These are phyloP conservation scores for Amphichorda felina DNA, from an alignment of 2,329 filamentous ascomycete genomes.

Conservation along the genomic window DNA sequence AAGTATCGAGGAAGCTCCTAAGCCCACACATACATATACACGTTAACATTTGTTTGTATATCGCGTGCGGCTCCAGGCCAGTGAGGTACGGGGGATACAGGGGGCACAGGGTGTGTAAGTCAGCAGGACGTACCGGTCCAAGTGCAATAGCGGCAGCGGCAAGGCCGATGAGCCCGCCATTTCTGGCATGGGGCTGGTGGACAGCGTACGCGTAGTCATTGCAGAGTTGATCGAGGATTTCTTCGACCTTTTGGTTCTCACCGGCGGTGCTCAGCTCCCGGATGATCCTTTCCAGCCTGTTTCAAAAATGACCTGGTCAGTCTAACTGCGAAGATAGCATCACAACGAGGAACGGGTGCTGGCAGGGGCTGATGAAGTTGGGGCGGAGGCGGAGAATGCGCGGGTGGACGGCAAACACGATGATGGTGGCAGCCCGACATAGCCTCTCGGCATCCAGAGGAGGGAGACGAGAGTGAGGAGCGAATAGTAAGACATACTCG, in stretches of 20 bases:
- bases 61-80: no score
- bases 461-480: not conserved
- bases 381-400: no score
- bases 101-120: not conserved
- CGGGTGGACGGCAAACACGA: no score
- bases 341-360: no score
- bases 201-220: conserved; percentile 97
- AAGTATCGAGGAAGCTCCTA: conserved; percentile 88
- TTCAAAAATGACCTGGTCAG: no score
- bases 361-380: no score
- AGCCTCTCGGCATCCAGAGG: no score
- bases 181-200: conserved; percentile 90
- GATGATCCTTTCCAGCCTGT: conserved; percentile 79
- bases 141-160: conserved; percentile 93
- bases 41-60: no score
- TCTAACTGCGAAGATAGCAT: no score
- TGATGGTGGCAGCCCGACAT: no score
- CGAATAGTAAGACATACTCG: conserved; percentile 51
- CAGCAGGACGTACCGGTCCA: conserved; percentile 56
- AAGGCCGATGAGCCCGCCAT: conserved; percentile 90
- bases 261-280: conserved; percentile 67
- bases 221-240: conserved; percentile 90
- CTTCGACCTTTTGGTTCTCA: conserved; percentile 70
- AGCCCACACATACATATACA: no score
- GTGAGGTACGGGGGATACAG: not conserved